Percentiles rank a stretch among this genome's conserved stretches.
phyloP scores from a whole-genome alignment of 176 grass and related monocot genomes.

The Microstegium vimineum region DNA sequence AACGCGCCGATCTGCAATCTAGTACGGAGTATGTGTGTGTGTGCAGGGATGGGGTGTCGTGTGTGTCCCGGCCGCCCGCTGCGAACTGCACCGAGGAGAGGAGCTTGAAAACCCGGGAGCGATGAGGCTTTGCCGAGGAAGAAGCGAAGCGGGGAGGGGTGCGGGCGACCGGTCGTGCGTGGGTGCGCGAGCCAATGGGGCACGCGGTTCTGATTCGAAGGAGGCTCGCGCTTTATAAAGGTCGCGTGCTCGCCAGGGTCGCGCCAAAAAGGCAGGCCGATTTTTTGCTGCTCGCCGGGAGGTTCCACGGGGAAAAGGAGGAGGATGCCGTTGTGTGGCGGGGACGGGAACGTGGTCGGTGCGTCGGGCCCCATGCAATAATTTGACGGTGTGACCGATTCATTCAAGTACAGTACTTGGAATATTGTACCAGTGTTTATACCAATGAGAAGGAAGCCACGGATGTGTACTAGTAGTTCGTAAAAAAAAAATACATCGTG shows the following conservation, averaged over 20 bases:
- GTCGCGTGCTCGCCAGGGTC: not conserved
- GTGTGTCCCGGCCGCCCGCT: slow-evolving; percentile 38
- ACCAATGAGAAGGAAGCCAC: not conserved
- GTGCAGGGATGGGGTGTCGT: not conserved
- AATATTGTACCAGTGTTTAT: not conserved
- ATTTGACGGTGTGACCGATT: slow-evolving; percentile 18
- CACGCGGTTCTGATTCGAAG: slow-evolving; percentile 38
- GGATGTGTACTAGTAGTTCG: not conserved
- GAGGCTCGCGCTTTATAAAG: slow-evolving; percentile 46
- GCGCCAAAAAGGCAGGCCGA: slow-evolving; percentile 1
- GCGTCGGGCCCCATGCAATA: slow-evolving; percentile 40
- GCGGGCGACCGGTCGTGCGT: slow-evolving; percentile 50
- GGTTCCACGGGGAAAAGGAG: slow-evolving; percentile 6
- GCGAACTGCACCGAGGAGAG: not conserved
- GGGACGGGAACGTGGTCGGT: slow-evolving; percentile 43
- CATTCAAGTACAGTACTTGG: not conserved
- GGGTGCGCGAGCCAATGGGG: slow-evolving; percentile 43
- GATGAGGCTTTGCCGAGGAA: slow-evolving; percentile 13
- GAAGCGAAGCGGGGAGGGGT: not conserved
- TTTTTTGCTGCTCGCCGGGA: slow-evolving; percentile 33
- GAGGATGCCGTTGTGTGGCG: slow-evolving; percentile 24
- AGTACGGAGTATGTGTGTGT: not conserved
- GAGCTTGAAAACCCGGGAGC: not conserved
- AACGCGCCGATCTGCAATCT: not conserved
- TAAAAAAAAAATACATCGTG: too few species aligned